Base-by-base conservation (phyloP, 1,284 basidiomycete genomes). In the Leccinum laetum region DNA sequence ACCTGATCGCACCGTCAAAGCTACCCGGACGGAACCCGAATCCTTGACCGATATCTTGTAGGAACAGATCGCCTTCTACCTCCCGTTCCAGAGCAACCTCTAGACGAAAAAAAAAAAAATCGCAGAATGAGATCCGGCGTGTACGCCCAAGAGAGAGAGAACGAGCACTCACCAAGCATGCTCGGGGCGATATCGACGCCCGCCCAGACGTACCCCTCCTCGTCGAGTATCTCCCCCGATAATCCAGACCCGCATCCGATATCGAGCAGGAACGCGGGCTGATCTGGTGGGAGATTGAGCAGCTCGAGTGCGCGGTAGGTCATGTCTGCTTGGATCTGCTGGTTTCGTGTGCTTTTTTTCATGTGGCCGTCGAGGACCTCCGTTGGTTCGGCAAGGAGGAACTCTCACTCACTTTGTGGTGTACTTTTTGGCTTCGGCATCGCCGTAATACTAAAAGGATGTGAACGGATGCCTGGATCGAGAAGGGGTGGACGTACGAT, bases 1-100 rank as follows among this genome's bases (percentile, higher is more conserved):
- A 93, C 95, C 95, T 97, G 74, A 99, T 99, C 8, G 95, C 96
- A 56, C 96, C 98, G 77, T 99, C 98, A 77, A 99, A 99, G 67
- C 93, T 93, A 65, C 97, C 98, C 57, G 98, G 93, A 37, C 98
- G 85, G 78, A 99, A 99, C 3, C 95, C 94, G 71, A 97, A 92
- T 2, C 95, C 95, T 75, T 96, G 95, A 0, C 95, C 95, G 56
- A 96, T 96, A 74, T 97, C 95, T 73, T 96, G 94, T 46, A 97
- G 77, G 76, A 96, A 95, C 26, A 99, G 79, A 78, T 99, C 96
- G 2, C 96, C 96, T 71, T 96, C 94, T 0, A 98, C 92, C 74
- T 98, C 93, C 52, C 96, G 84, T 76, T 98, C 94, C 57, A 99
- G 80, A 10, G 96, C 96, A 56, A 98, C 93, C 86, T 98, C 95